Conservation (phyloP, 1,284 basidiomycete species). For the Trametes sp. region DNA sequence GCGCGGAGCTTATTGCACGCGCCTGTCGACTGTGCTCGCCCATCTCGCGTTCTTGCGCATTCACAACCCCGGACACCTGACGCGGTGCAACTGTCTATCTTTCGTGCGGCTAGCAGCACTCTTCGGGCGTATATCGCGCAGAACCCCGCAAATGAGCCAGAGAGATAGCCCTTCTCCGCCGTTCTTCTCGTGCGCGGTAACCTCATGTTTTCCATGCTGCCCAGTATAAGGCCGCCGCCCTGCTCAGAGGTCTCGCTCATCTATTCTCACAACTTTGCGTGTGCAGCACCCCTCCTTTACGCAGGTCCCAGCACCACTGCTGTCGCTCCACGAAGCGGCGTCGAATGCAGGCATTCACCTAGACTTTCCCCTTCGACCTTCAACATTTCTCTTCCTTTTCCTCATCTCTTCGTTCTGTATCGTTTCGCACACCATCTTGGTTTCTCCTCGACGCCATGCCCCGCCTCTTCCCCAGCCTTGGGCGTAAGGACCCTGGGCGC, state of each 20-base stretch:
- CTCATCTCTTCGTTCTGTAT: conserved; percentile 14
- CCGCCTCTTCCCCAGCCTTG: conserved; percentile 39
- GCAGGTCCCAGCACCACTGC: conserved; percentile 13
- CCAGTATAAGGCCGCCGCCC: conserved; percentile 32
- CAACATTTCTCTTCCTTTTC: conserved; percentile 1
- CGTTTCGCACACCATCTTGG: conserved; percentile 2
- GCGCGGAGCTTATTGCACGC: conserved; percentile 18
- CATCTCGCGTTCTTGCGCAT: conserved; percentile 13
- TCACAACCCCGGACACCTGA: conserved; percentile 25
- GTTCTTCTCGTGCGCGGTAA: conserved; percentile 33
- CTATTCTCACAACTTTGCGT: conserved; percentile 14
- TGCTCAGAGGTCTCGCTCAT: conserved; percentile 23
- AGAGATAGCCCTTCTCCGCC: conserved; percentile 30
- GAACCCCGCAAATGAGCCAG: conserved; percentile 23
- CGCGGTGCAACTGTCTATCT: conserved; percentile 19
- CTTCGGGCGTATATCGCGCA: conserved; percentile 18
- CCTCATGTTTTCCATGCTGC: conserved; percentile 40
- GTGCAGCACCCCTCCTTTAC: conserved; percentile 15
- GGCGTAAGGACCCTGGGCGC: conserved; percentile 35
- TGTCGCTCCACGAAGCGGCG: conserved; percentile 19
- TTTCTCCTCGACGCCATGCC: conserved; percentile 33
- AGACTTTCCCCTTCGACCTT: conserved; percentile 13
- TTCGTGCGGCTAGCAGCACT: conserved; percentile 15
- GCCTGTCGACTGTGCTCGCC: conserved; percentile 10
- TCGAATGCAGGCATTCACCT: conserved; percentile 32